Conservation (phyloP, 768 basidiomycete species). For the Coprinopsis cinerea region DNA sequence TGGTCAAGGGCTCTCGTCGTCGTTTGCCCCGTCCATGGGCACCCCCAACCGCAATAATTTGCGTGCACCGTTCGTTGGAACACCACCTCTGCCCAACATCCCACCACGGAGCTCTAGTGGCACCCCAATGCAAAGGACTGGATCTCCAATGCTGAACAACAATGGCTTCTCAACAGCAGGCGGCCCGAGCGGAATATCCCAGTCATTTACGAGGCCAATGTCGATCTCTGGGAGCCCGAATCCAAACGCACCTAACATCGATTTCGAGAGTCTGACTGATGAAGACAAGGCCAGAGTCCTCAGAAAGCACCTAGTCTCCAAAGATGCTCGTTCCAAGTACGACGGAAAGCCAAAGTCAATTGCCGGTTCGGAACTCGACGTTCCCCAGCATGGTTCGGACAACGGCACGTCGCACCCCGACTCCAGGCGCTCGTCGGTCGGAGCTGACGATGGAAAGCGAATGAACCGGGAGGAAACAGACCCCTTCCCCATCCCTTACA, state of each 20-base stretch:
- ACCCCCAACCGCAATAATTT: slow-evolving; percentile 62
- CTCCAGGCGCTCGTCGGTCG: slow-evolving; percentile 21
- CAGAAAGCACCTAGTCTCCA: slow-evolving; percentile 72
- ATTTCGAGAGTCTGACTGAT: slow-evolving; percentile 61
- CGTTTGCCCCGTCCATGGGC: slow-evolving; percentile 35
- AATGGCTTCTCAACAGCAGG: slow-evolving; percentile 9
- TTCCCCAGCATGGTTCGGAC: slow-evolving; percentile 18
- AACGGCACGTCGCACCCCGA: slow-evolving; percentile 14
- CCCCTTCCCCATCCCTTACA: slow-evolving; percentile 82
- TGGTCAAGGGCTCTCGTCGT: slow-evolving; percentile 19
- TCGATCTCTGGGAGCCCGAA: slow-evolving; percentile 16
- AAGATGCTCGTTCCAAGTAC: slow-evolving; percentile 50
- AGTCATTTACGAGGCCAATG: slow-evolving; percentile 3
- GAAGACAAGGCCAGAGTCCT: slow-evolving; percentile 84
- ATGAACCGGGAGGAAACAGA: slow-evolving; percentile 49
- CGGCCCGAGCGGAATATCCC: slow-evolving; percentile 19
- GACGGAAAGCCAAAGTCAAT: slow-evolving; percentile 22
- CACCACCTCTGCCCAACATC: slow-evolving; percentile 54
- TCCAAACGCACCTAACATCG: slow-evolving; percentile 25
- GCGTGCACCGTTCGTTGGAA: slow-evolving; percentile 58
- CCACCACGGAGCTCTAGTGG: slow-evolving; percentile 32
- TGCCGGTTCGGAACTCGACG: slow-evolving; percentile 23
- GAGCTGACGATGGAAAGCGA: slow-evolving; percentile 5
- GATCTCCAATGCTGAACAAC: slow-evolving; percentile 14
- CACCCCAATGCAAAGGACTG: slow-evolving; percentile 14